Conservation (phyloP, 176 grass and related monocot species). For the Paspalum notatum region DNA sequence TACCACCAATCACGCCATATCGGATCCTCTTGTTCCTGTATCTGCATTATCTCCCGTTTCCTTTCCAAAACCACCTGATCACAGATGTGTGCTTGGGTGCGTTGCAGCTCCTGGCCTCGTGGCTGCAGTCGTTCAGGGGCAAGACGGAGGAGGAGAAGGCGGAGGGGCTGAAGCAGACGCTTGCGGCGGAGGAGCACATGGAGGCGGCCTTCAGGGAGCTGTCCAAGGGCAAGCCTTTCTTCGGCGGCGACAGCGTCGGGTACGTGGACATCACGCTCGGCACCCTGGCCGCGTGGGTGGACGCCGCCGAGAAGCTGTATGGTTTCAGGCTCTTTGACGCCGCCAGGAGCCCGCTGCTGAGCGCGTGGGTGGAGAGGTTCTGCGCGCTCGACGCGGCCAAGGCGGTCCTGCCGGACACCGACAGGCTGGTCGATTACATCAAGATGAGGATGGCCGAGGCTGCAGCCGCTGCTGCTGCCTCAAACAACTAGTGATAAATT, state of each 20-base stretch:
- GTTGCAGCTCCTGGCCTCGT: slow-evolving; percentile 29
- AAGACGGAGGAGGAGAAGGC: slow-evolving; percentile 38
- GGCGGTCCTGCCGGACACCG: slow-evolving; percentile 36
- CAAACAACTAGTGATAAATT: slow-evolving; percentile 20
- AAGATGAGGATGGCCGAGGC: slow-evolving; percentile 19
- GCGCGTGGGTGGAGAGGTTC: slow-evolving; percentile 49
- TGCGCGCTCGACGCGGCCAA: slow-evolving; percentile 38
- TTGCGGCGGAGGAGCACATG: slow-evolving; percentile 10
- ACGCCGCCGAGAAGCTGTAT: slow-evolving; percentile 18
- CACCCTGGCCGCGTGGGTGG: slow-evolving; percentile 4
- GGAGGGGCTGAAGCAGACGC: slow-evolving; percentile 21
- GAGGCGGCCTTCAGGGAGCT: slow-evolving; percentile 42
- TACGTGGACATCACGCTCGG: slow-evolving; percentile 50
- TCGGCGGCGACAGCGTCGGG: too few relatives aligned
- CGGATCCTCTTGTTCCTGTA: too few relatives aligned
- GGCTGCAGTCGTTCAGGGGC: neutral
- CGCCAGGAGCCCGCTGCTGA: slow-evolving; percentile 28
- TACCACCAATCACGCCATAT: too few relatives aligned
- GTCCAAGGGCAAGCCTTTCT: slow-evolving; percentile 38
- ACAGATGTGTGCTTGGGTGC: neutral
- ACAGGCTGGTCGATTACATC: slow-evolving; percentile 37
- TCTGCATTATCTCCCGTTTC: too few relatives aligned
- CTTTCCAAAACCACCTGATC: too few relatives aligned
- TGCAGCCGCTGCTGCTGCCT: neutral
- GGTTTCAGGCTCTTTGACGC: slow-evolving; percentile 34